Evolutionary conservation across 1,139 yeast species (phyloP), one percentile per base, ranked within the genome.

Genomic region (Candida frijolesensis): DNA sequence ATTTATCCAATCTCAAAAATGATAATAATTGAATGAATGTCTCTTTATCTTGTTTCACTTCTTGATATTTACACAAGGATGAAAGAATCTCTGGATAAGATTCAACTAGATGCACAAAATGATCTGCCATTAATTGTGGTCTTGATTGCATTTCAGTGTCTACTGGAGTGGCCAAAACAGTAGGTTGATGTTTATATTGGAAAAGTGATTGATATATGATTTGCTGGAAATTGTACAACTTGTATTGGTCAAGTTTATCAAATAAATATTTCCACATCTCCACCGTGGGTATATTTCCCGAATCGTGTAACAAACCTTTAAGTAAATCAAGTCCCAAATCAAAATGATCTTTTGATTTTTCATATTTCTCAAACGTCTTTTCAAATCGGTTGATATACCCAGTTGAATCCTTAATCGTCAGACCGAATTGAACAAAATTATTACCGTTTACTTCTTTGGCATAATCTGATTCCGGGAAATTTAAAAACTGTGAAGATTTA

Each of bases 401-500:
- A 0, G 56, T 11, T 10, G 54, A 50, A 30, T 47, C 45, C 19
- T 39, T 46, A 3, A 9, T 22, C 3, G 44, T 35, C 54, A 51
- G 55, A n/a, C 41, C 29, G 19, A 56, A 56, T 14, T 44, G 25
- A 3, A 52, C 41, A 30, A 40, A 52, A 15, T 46, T 45, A n/a
- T 34, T 43, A 8, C 47, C 49, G 9, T 45, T 43, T n/a, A 50
- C 22, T 30, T 47, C 43, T 11, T 38, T 40, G 5, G 29, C n/a
- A n/a, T 45, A 22, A 35, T 54, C 57, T 1, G 51, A 33, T 16
- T 69, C 68, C 39, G 66, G 65, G 48, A 70, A 69, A 47, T 68
- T 72, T 29, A 72, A 58, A 57, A 63, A 63, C 34, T 71, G 69
- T 0, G 71, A 69, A 1, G 77, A 67, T 49, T 70, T 71, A 57